A percentile compares a stretch with the other conserved stretches of the same genome.
phyloP scores from a whole-genome alignment of 2,329 filamentous ascomycete species.

The Pyrenophora tritici-repentis region DNA sequence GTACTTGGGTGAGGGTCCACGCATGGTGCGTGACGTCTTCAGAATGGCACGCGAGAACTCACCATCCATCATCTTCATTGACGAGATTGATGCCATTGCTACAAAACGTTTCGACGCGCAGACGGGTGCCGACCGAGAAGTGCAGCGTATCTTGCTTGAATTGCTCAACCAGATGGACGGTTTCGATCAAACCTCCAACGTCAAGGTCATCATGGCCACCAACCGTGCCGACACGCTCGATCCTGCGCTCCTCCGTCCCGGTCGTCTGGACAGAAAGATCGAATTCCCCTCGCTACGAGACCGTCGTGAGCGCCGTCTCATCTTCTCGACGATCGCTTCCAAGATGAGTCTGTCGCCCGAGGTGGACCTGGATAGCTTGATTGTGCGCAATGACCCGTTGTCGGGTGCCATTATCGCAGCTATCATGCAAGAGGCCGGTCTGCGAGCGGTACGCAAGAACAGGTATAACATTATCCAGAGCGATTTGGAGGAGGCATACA shows the following conservation, averaged over 20 bases:
- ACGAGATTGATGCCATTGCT: slow-evolving; percentile 6
- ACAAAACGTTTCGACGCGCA: slow-evolving; percentile 86
- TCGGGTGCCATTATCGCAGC: slow-evolving; percentile 96
- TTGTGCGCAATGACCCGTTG: slow-evolving; percentile 93
- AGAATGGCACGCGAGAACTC: slow-evolving; percentile 98
- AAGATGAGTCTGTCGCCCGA: slow-evolving; percentile 98
- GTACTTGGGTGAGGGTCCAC: slow-evolving; percentile 94
- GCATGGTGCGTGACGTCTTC: slow-evolving; percentile 99
- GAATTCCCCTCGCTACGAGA: slow-evolving; percentile 97
- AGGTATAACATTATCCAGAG: slow-evolving; percentile 98
- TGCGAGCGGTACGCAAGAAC: slow-evolving; percentile 95
- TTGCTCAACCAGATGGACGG: slow-evolving; percentile 99
- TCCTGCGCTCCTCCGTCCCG: slow-evolving; percentile 89
- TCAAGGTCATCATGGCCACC: slow-evolving; percentile 99
- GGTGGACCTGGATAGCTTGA: slow-evolving; percentile 93
- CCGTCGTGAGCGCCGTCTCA: slow-evolving; percentile 90
- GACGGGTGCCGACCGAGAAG: slow-evolving; percentile 95
- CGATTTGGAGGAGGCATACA: slow-evolving; percentile 96
- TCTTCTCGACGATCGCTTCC: slow-evolving; percentile 93
- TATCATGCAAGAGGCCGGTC: slow-evolving; percentile 98
- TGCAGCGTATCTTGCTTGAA: slow-evolving; percentile 96
- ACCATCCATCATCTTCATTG: slow-evolving; percentile 88
- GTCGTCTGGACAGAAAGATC: slow-evolving; percentile 96
- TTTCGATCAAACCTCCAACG: slow-evolving; percentile 97
- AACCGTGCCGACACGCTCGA: slow-evolving; percentile 98